Percentiles rank a stretch among this genome's conserved stretches.
These are phyloP conservation scores for Salix arbutifolia DNA, from an alignment of 345 rosid species.

Conservation along the genomic window DNA sequence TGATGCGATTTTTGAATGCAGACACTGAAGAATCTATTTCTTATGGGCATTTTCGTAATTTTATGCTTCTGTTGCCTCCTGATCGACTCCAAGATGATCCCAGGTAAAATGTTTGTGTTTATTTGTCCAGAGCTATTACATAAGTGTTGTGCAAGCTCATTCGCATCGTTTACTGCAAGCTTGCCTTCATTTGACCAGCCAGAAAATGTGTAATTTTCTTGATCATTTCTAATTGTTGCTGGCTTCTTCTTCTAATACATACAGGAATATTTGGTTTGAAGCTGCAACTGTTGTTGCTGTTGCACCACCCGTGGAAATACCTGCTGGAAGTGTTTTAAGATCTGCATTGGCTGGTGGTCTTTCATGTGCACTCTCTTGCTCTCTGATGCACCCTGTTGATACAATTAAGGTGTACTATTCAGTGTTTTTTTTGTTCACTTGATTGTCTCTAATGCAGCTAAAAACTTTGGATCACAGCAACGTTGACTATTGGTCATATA, in stretches of 20 bases:
- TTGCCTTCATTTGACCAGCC: not conserved
- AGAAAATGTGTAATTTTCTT: not conserved
- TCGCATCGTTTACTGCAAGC: not conserved
- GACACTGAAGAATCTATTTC: slow-evolving; percentile 91
- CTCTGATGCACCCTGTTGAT: slow-evolving; percentile 86
- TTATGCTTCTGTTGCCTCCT: slow-evolving; percentile 92
- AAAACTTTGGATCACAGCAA: not conserved
- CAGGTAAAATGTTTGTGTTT: slow-evolving; percentile 48
- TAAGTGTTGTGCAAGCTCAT: not conserved
- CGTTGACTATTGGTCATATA: not conserved
- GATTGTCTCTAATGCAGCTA: not conserved
- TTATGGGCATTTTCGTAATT: slow-evolving; percentile 93
- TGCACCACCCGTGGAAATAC: slow-evolving; percentile 82
- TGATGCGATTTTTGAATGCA: slow-evolving; percentile 90
- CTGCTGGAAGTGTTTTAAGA: slow-evolving; percentile 82
- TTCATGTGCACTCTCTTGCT: slow-evolving; percentile 84
- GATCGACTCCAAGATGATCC: slow-evolving; percentile 94
- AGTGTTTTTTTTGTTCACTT: not conserved
- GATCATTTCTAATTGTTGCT: slow-evolving; percentile 5
- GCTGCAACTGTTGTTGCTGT: slow-evolving; percentile 98
- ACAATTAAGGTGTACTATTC: slow-evolving; percentile 63
- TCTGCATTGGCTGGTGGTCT: slow-evolving; percentile 99
- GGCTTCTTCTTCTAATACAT: slow-evolving; percentile 15
- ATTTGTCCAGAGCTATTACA: not conserved
- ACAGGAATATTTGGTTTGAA: slow-evolving; percentile 94